phyloP scores from a whole-genome alignment of 164 flowering plant species.

The Nymphaea colorata region DNA sequence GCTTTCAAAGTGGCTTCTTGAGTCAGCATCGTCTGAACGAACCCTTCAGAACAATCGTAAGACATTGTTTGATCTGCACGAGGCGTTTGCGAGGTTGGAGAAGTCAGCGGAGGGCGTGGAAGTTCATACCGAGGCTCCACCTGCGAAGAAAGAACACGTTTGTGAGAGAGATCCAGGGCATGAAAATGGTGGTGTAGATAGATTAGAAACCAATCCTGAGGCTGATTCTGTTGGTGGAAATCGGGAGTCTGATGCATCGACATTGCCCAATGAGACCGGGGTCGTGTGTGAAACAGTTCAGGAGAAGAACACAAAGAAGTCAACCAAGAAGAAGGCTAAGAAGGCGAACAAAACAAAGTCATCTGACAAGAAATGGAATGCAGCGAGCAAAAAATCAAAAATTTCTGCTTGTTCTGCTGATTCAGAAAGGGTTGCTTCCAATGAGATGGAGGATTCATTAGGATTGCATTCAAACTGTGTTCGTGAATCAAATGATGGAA shows the following conservation, averaged over 20 bases:
- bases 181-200: conserved; percentile 9
- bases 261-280: neutral
- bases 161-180: conserved; percentile 15
- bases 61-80: conserved; percentile 46
- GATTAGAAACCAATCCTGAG: conserved; percentile 19
- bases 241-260: neutral
- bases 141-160: conserved; percentile 17
- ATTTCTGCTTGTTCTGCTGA: neutral
- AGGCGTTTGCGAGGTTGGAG: conserved; percentile 61
- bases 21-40: conserved; percentile 42
- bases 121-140: conserved; percentile 13
- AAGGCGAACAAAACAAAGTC: conserved; percentile 6
- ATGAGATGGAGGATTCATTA: neutral
- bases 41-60: conserved; percentile 74
- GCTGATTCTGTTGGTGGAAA: neutral
- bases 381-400: neutral
- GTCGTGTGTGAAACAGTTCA: neutral
- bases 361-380: conserved; percentile 14
- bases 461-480: neutral
- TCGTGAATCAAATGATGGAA: neutral
- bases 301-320: neutral
- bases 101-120: conserved; percentile 40
- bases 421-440: neutral
- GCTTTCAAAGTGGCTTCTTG: conserved; percentile 34
- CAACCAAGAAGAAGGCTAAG: conserved; percentile 3